Evolutionary conservation across 108 stramenopile genomes (phyloP).

Genomic region (Cyclotella choctawhatcheeana): DNA sequence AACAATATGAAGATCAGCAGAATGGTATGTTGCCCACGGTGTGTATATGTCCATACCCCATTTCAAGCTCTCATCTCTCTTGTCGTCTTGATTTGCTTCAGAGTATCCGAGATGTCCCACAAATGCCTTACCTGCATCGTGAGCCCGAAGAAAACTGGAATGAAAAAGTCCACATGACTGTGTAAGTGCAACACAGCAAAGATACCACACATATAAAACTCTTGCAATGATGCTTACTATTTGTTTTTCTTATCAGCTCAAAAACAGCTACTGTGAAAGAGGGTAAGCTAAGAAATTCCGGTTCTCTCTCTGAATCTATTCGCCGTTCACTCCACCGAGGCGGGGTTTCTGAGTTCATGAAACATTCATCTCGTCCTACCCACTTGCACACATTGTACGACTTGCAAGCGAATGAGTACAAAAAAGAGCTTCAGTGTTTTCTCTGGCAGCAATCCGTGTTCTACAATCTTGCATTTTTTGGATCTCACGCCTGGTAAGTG

Average conservation of each 20-base stretch:
- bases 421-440: constrained; percentile 46
- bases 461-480: constrained; percentile 64
- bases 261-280: not conserved
- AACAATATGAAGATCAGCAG: not conserved
- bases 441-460: constrained; percentile 73
- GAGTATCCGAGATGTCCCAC: constrained; percentile 12
- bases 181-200: too few species aligned
- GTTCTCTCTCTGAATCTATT: constrained; percentile 9
- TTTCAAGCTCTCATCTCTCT: too few species aligned
- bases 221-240: too few species aligned
- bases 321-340: not conserved
- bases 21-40: not conserved
- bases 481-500: constrained; percentile 64
- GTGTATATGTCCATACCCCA: too few species aligned
- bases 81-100: not conserved
- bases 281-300: not conserved
- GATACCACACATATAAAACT: too few species aligned
- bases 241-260: too few species aligned
- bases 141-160: constrained; percentile 45
- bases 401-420: constrained; percentile 20
- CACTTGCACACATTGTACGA: constrained; percentile 23
- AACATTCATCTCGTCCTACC: constrained; percentile 14
- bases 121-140: constrained; percentile 5
- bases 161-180: constrained; percentile 3
- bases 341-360: constrained; percentile 4